Evolutionary conservation across 2,329 filamentous ascomycete genomes (phyloP).

Genomic region (Penicillium brevicompactum): DNA sequence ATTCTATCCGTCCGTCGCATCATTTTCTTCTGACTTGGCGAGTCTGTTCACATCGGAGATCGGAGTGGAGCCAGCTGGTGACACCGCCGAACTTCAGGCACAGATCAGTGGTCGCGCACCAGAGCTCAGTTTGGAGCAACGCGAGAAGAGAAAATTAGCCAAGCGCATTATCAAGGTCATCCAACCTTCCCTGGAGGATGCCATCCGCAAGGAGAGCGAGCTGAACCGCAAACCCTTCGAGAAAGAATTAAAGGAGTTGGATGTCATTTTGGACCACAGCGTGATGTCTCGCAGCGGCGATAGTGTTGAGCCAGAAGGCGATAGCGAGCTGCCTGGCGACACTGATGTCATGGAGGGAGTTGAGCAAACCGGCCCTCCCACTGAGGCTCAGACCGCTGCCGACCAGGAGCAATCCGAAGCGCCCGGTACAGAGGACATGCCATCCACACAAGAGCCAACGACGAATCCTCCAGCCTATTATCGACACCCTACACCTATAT

Average conservation of each 20-base stretch:
- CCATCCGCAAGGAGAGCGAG: constrained; percentile 78
- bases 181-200: constrained; percentile 75
- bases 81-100: constrained; percentile 52
- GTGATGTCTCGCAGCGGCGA: constrained; percentile 56
- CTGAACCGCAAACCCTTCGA: constrained; percentile 71
- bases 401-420: constrained; percentile 11
- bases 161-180: constrained; percentile 86
- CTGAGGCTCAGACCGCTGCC: constrained; percentile 6
- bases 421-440: constrained; percentile 12
- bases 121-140: constrained; percentile 63
- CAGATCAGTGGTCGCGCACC: constrained; percentile 52
- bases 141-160: constrained; percentile 79
- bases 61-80: constrained; percentile 50
- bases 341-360: constrained; percentile 28
- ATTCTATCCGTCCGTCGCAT: constrained; percentile 61
- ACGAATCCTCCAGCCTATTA: constrained; percentile 37
- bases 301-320: constrained; percentile 45
- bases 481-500: constrained; percentile 49
- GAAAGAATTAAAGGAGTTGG: constrained; percentile 71
- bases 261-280: constrained; percentile 70
- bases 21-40: constrained; percentile 62
- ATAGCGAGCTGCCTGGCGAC: constrained; percentile 34
- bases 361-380: constrained; percentile 8
- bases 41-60: constrained; percentile 58
- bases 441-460: constrained; percentile 20